A percentile compares a stretch with the other conserved stretches of the same genome.
These are phyloP conservation scores for Fagus crenata DNA, from an alignment of 306 rosid genomes.

Conservation along the genomic window DNA sequence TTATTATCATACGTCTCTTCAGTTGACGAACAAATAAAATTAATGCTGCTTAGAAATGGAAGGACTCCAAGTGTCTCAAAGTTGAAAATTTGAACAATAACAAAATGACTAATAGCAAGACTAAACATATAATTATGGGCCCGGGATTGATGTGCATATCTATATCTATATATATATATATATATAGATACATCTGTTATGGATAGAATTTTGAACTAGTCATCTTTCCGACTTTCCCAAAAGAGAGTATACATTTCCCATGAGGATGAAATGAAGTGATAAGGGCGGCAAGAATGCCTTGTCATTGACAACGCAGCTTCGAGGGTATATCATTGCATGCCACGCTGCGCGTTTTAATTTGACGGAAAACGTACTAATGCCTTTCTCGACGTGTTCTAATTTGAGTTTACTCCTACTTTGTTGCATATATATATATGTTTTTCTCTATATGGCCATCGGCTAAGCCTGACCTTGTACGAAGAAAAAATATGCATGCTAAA, in stretches of 20 bases:
- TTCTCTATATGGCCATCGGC: neutral
- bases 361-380: neutral
- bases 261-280: neutral
- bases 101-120: neutral
- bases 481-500: neutral
- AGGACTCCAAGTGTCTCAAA: neutral
- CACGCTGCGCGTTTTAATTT: neutral
- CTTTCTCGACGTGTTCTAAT: neutral
- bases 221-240: neutral
- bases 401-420: neutral
- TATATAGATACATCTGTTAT: too few relatives aligned
- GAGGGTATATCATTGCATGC: neutral
- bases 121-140: neutral
- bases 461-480: neutral
- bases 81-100: neutral
- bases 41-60: neutral
- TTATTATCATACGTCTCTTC: neutral
- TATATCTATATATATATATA: too few relatives aligned
- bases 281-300: constrained; percentile 10
- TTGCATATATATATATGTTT: neutral
- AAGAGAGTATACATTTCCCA: neutral
- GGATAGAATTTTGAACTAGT: neutral
- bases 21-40: neutral
- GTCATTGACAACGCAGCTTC: constrained; percentile 37
- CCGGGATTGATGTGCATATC: neutral